These are phyloP conservation scores for Ophiosphaerella herpotricha DNA, from an alignment of 2,329 filamentous ascomycete genomes.

Conservation along the genomic window DNA sequence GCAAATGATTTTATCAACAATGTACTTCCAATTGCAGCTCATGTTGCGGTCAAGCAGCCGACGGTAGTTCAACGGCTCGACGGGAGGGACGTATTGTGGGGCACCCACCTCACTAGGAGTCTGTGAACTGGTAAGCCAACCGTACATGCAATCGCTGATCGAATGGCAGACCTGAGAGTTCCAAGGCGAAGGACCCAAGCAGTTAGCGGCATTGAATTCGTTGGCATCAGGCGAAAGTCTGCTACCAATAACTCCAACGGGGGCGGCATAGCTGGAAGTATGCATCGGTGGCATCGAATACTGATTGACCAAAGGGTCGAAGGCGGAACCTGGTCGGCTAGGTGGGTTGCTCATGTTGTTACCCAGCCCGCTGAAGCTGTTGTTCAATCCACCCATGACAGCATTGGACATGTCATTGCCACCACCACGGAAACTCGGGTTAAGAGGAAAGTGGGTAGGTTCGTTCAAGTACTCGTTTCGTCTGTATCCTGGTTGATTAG, in stretches of 20 bases:
- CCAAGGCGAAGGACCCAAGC: conserved; percentile 46
- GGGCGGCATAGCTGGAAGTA: conserved; percentile 34
- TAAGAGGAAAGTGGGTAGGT: conserved; percentile 44
- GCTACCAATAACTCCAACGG: conserved; percentile 45
- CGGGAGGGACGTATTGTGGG: conserved; percentile 77
- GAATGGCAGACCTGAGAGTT: conserved; percentile 37
- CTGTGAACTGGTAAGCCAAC: conserved; percentile 19
- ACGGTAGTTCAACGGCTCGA: conserved; percentile 94
- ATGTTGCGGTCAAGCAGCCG: conserved; percentile 93
- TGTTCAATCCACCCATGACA: conserved; percentile 17
- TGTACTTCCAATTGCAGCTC: conserved; percentile 99
- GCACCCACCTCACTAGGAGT: conserved; percentile 29
- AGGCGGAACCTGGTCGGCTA: conserved; percentile 44
- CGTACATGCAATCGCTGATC: too few relatives aligned
- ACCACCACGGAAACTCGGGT: conserved; percentile 36
- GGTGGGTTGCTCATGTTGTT: conserved; percentile 35
- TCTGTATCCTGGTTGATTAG: conserved; percentile 30
- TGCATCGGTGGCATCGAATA: conserved; percentile 38
- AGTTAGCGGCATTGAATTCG: conserved; percentile 48
- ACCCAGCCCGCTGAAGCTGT: conserved; percentile 15
- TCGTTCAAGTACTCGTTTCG: conserved; percentile 44
- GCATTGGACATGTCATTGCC: conserved; percentile 18
- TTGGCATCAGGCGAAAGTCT: conserved; percentile 53
- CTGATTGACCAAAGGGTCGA: conserved; percentile 41
- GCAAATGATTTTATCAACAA: conserved; percentile 99